A percentile compares a stretch with the other conserved stretches of the same genome.
phyloP scores from a whole-genome alignment of 768 basidiomycete genomes.

The Rhizopogon vinicolor region DNA sequence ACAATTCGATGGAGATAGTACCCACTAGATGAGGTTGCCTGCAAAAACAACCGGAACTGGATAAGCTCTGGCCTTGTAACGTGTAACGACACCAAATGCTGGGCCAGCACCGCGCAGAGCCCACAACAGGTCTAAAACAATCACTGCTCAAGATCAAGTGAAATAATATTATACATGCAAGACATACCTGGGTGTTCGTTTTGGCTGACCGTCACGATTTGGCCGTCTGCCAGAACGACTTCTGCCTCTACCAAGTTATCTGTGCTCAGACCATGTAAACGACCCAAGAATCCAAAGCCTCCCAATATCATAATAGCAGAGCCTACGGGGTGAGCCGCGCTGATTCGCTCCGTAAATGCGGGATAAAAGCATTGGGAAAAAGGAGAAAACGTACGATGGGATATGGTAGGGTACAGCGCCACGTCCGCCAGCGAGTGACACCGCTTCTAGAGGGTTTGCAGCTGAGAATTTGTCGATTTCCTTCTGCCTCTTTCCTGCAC shows the following conservation, averaged over 20 bases:
- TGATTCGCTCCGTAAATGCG: constrained; percentile 21
- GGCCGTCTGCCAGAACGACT: constrained; percentile 86
- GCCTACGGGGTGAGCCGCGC: constrained; percentile 75
- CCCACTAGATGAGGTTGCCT: constrained; percentile 89
- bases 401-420: constrained; percentile 73
- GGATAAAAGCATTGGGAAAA: constrained; percentile 1
- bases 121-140: constrained; percentile 75
- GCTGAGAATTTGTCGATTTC: constrained; percentile 78
- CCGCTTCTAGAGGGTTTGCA: constrained; percentile 57
- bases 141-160: neutral
- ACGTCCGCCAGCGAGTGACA: constrained; percentile 43
- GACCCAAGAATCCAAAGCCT: constrained; percentile 85
- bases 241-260: constrained; percentile 91
- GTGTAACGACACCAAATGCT: constrained; percentile 76
- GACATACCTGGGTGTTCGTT: constrained; percentile 60
- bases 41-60: constrained; percentile 90
- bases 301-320: constrained; percentile 80
- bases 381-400: constrained; percentile 54
- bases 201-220: constrained; percentile 75
- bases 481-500: constrained; percentile 81
- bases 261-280: constrained; percentile 80
- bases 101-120: constrained; percentile 82
- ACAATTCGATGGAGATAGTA: constrained; percentile 8
- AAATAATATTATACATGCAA: constrained; percentile 7
- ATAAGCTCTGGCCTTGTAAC: constrained; percentile 87